These are phyloP conservation scores for Dillenia turbinata DNA, from an alignment of 164 flowering plant genomes.

Conservation along the genomic window DNA sequence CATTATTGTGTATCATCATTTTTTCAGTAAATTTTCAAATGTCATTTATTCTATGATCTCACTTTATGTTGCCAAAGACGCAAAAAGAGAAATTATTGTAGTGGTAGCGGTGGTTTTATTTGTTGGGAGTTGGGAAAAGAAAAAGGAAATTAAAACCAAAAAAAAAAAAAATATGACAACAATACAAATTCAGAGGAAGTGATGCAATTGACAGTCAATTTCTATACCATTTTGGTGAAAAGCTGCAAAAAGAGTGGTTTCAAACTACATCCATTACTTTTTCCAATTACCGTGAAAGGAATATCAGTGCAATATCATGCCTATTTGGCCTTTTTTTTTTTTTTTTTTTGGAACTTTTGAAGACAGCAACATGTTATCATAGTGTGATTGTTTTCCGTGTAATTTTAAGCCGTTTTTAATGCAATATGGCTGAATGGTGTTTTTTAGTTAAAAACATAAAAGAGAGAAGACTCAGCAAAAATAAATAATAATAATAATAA, in stretches of 20 bases:
- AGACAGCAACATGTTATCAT: no score
- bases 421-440: neutral
- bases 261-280: slow-evolving; percentile 21
- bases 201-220: neutral
- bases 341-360: no score
- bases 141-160: neutral
- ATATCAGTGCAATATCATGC: neutral
- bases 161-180: slow-evolving; percentile 7
- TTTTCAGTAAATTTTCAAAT: no score
- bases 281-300: slow-evolving; percentile 3
- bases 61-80: slow-evolving; percentile 3
- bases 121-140: slow-evolving; percentile 13
- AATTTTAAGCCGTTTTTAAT: slow-evolving; percentile 8
- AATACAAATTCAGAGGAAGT: slow-evolving; percentile 12
- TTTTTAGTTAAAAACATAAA: no score
- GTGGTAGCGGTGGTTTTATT: slow-evolving; percentile 5
- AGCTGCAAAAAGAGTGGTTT: slow-evolving; percentile 27
- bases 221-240: slow-evolving; percentile 20
- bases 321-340: neutral
- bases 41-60: slow-evolving; percentile 19
- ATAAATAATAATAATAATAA: no score
- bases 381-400: no score
- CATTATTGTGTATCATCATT: no score
- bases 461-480: no score
- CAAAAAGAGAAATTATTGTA: neutral